Conservation (phyloP, 2,329 filamentous ascomycete species). For the Colletotrichum higginsianum region DNA sequence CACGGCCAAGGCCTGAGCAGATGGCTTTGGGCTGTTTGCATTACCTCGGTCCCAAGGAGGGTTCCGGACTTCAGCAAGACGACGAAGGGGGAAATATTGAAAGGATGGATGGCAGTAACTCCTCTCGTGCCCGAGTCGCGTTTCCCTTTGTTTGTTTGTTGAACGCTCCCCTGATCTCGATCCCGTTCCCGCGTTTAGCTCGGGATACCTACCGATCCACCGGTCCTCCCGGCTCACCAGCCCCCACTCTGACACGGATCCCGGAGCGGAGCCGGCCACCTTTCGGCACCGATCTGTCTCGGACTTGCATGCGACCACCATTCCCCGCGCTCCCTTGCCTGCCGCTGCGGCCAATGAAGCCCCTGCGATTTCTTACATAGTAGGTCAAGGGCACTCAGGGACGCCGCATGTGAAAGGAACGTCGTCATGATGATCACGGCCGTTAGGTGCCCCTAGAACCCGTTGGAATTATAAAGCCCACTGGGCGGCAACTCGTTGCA, state of each 20-base stretch:
- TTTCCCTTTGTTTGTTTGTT: too few relatives aligned
- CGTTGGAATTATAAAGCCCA: neutral
- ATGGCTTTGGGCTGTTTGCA: slow-evolving; percentile 11
- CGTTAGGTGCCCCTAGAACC: neutral
- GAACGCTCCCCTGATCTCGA: neutral
- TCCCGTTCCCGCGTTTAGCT: neutral
- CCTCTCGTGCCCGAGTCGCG: too few relatives aligned
- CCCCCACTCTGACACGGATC: neutral
- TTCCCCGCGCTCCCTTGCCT: slow-evolving; percentile 2
- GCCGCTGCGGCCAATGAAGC: neutral
- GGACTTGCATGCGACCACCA: slow-evolving; percentile 1
- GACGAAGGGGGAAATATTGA: neutral
- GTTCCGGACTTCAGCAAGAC: too few relatives aligned
- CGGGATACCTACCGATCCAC: neutral
- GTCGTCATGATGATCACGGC: slow-evolving; percentile 5
- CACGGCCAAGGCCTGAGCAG: neutral
- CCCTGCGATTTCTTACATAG: neutral
- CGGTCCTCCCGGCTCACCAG: neutral
- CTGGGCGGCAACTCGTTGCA: too few relatives aligned
- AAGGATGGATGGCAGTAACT: too few relatives aligned
- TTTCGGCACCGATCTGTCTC: slow-evolving; percentile 1
- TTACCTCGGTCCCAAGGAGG: slow-evolving; percentile 25
- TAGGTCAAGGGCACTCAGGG: neutral
- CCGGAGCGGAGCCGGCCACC: slow-evolving; percentile 1
- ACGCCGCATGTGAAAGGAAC: neutral